Percentiles rank a stretch among this genome's conserved stretches.
Evolutionary conservation across 2,329 filamentous ascomycete genomes (phyloP).

Genomic region (Ustilaginoidea virens): DNA sequence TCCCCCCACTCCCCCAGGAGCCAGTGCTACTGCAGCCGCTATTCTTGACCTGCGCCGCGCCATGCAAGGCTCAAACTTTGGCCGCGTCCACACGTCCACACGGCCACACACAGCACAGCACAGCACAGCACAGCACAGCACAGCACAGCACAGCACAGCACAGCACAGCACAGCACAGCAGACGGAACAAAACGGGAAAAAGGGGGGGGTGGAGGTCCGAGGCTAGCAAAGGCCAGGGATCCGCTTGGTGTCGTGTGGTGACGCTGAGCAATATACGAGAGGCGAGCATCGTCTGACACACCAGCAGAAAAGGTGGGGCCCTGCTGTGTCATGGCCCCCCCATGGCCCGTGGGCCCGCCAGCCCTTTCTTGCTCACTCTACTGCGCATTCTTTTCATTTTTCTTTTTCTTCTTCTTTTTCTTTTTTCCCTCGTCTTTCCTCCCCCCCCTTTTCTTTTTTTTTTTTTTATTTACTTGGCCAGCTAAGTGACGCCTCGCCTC

Average conservation of each 20-base stretch:
- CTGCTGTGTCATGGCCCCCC: conserved; percentile 13
- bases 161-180: too few relatives aligned
- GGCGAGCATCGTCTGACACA: conserved; percentile 35
- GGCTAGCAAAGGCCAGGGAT: conserved; percentile 16
- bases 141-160: too few relatives aligned
- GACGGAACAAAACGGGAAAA: too few relatives aligned
- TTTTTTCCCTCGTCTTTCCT: neutral
- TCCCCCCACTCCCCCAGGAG: too few relatives aligned
- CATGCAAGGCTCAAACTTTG: conserved; percentile 15
- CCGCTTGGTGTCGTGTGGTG: conserved; percentile 20
- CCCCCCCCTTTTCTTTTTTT: neutral
- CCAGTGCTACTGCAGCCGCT: conserved; percentile 22
- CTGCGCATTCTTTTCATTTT: neutral
- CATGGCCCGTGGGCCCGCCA: conserved; percentile 11
- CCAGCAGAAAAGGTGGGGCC: conserved; percentile 25
- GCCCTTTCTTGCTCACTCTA: conserved; percentile 11
- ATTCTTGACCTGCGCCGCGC: conserved; percentile 24
- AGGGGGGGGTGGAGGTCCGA: conserved; percentile 5
- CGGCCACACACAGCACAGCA: too few relatives aligned
- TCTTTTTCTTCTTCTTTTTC: neutral
- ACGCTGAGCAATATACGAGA: conserved; percentile 35
- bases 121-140: too few relatives aligned
- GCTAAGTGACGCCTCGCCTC: too few relatives aligned
- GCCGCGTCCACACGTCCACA: too few relatives aligned
- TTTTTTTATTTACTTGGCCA: neutral